Percentiles rank a stretch among this genome's conserved stretches.
phyloP scores from a whole-genome alignment of 192 early-diverging fungal species.

The Gaertneriomyces semiglobifer region DNA sequence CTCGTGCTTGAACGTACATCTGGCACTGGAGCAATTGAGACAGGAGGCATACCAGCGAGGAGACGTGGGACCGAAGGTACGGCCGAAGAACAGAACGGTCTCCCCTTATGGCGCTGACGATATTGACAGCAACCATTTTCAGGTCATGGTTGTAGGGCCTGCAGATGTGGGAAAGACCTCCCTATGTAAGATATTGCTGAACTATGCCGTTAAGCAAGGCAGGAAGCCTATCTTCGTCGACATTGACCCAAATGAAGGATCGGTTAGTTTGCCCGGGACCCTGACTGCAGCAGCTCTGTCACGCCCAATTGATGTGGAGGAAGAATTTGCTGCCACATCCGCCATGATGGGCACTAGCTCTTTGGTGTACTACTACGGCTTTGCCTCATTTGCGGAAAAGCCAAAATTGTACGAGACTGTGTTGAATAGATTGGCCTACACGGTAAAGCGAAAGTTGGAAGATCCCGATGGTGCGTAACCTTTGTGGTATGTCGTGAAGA shows the following conservation, averaged over 20 bases:
- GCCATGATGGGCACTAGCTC: constrained; percentile 71
- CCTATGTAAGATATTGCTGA: constrained; percentile 77
- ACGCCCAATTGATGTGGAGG: constrained; percentile 83
- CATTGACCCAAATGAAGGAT: constrained; percentile 81
- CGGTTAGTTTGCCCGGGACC: constrained; percentile 82
- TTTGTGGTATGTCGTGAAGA: not conserved
- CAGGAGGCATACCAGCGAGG: constrained; percentile 42
- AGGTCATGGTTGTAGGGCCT: constrained; percentile 87
- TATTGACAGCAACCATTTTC: not conserved
- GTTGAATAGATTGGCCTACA: constrained; percentile 55
- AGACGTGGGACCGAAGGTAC: constrained; percentile 33
- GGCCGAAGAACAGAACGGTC: constrained; percentile 6
- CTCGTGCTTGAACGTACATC: constrained; percentile 81
- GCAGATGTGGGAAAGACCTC: constrained; percentile 91
- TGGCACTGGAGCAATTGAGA: constrained; percentile 78
- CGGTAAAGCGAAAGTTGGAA: constrained; percentile 59
- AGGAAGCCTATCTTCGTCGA: constrained; percentile 78
- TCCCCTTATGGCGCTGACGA: constrained; percentile 3
- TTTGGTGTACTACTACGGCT: constrained; percentile 88
- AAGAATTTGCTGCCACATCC: constrained; percentile 67
- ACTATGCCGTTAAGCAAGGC: constrained; percentile 76
- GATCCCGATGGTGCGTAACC: constrained; percentile 25
- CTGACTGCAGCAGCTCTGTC: constrained; percentile 72
- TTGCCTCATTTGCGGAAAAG: constrained; percentile 71
- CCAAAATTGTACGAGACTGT: constrained; percentile 73